phyloP scores from a whole-genome alignment of 768 basidiomycete species.

The Leccinum aurantiacum region DNA sequence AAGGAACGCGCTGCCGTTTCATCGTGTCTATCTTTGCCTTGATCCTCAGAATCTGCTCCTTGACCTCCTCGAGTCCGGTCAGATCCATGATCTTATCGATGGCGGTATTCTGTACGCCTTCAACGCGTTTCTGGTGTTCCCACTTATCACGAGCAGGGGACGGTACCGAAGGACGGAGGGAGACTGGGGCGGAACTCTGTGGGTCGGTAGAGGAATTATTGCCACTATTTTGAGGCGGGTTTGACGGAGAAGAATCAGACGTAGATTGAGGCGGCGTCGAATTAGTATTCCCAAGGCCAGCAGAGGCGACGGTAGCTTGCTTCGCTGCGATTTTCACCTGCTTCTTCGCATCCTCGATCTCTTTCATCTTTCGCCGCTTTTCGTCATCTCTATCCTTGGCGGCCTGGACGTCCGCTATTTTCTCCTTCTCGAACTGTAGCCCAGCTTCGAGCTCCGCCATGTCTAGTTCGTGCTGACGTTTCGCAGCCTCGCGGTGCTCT shows the following conservation, averaged over 20 bases:
- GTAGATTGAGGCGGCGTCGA: not conserved
- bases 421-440: conserved; percentile 12
- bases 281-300: conserved; percentile 1
- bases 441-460: conserved; percentile 12
- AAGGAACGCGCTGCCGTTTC: conserved; percentile 47
- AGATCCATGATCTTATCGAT: conserved; percentile 60
- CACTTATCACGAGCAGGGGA: conserved; percentile 17
- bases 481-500: conserved; percentile 45
- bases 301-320: not conserved
- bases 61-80: conserved; percentile 66
- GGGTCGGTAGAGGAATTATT: not conserved
- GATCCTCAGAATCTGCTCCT: conserved; percentile 53
- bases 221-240: conserved; percentile 1
- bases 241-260: not conserved
- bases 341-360: conserved; percentile 13
- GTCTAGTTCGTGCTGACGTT: conserved; percentile 37
- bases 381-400: conserved; percentile 16
- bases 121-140: conserved; percentile 41
- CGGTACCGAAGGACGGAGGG: conserved; percentile 8
- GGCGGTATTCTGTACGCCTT: conserved; percentile 49
- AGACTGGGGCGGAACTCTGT: not conserved
- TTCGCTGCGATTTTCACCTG: conserved; percentile 8
- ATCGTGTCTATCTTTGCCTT: conserved; percentile 51
- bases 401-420: conserved; percentile 7
- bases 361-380: conserved; percentile 10